Evolutionary conservation across 192 early-diverging fungal species (phyloP).

Genomic region (Diversispora epigaea): DNA sequence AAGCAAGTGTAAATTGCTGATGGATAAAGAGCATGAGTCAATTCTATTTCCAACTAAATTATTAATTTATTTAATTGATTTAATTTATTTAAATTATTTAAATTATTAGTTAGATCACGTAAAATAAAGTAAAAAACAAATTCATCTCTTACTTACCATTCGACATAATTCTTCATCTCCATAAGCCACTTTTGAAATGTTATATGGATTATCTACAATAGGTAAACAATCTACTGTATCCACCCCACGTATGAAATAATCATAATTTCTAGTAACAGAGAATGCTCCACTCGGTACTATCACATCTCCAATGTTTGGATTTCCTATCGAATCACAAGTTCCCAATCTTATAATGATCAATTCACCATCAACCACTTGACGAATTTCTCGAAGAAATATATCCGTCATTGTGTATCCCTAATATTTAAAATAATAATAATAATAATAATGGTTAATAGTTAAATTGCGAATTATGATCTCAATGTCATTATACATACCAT

Average conservation of each 20-base stretch:
- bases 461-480: background rate
- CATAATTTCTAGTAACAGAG: constrained; percentile 68
- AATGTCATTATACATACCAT: constrained; percentile 8
- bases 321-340: constrained; percentile 77
- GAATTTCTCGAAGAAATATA: constrained; percentile 84
- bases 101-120: background rate
- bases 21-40: background rate
- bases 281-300: constrained; percentile 69
- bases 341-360: constrained; percentile 82
- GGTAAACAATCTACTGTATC: constrained; percentile 21
- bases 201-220: constrained; percentile 54
- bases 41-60: constrained; percentile 42
- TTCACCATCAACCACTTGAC: constrained; percentile 75
- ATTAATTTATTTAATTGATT: too few relatives aligned
- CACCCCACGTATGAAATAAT: constrained; percentile 59
- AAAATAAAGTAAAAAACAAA: background rate
- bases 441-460: background rate
- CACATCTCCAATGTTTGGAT: constrained; percentile 59
- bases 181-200: constrained; percentile 57
- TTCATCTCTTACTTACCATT: constrained; percentile 24
- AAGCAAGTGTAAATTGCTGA: constrained; percentile 53
- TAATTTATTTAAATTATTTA: background rate
- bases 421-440: background rate
- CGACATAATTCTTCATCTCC: constrained; percentile 61
- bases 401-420: constrained; percentile 85